phyloP scores from a whole-genome alignment of 441 rosid genomes.

The Aquilaria agallochum region DNA sequence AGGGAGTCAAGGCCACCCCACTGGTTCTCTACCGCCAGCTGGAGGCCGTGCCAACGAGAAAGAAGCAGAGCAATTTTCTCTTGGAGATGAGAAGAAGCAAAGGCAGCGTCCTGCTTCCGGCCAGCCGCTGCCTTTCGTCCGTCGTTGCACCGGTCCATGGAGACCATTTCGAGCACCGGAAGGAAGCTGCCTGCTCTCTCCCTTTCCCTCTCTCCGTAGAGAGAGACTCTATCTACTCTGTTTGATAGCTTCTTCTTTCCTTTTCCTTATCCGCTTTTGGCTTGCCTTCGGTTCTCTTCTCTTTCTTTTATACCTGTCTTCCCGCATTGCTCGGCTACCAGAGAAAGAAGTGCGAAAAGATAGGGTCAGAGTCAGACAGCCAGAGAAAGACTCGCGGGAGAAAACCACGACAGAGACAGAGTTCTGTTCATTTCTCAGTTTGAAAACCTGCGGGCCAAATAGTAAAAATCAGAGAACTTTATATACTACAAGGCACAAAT shows the following conservation, averaged over 20 bases:
- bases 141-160: slow-evolving; percentile 6
- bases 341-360: slow-evolving; percentile 13
- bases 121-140: background rate
- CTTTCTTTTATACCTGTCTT: background rate
- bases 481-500: too few species aligned
- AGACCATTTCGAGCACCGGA: slow-evolving; percentile 12
- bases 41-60: slow-evolving; percentile 69
- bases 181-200: slow-evolving; percentile 8
- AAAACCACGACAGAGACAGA: background rate
- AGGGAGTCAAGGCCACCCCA: slow-evolving; percentile 82
- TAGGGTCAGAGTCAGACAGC: slow-evolving; percentile 7
- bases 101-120: slow-evolving; percentile 18
- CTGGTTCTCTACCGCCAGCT: slow-evolving; percentile 64
- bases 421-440: too few species aligned
- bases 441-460: too few species aligned
- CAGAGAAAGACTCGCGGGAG: slow-evolving; percentile 11
- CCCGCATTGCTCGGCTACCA: background rate
- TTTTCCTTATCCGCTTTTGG: background rate
- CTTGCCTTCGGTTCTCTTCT: background rate
- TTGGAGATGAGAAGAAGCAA: slow-evolving; percentile 26
- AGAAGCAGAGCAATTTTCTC: slow-evolving; percentile 41
- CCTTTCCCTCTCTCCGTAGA: too few species aligned
- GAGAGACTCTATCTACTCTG: too few species aligned
- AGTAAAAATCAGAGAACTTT: too few species aligned
- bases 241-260: background rate